Evolutionary conservation across 345 rosid species (phyloP), one percentile per base, ranked within the genome.

Genomic region (Cardamine occulta): DNA sequence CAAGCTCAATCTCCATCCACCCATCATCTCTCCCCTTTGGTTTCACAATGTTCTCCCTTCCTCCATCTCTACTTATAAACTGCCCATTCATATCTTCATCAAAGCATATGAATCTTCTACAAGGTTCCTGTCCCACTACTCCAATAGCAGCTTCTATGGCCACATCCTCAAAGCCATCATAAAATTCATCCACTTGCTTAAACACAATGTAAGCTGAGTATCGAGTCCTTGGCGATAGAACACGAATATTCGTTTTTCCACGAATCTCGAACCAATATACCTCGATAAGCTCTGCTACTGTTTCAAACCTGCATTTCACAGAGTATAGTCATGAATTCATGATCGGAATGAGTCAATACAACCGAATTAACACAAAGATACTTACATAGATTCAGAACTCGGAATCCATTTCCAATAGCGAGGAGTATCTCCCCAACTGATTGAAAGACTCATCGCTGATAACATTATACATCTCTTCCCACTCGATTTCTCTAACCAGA

Each of bases 211-310:
- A 63, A 45, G 60, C 49, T 3, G 71, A 63, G 70, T 76, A 70
- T 2, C 70, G 44, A 54, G 75, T 70, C 45, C 10, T 34, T 17
- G 65, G 71, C 70, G 75, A 76, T 3, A 76, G 12, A 4, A n/a
- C 7, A 45, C 5, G 52, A 45, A 51, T 32, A 18, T 54, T 44
- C 1, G 6, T 56, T 11, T 11, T 55, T 6, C 70, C 75, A 18
- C 70, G 19, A 42, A 76, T 63, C 72, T 70, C 72, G 8, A 77
- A 70, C 66, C 72, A 70, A 63, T 72, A 56, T 47, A 63, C 80
- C 17, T 28, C 0, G 2, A 14, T 1, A 44, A 77, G 72, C 19
- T 55, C 3, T 0, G 60, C 66, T 6, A 70, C 76, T 35, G 0
- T 56, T 63, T 63, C 40, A 29, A 70, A 70, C 32, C 80, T 70